These are phyloP conservation scores for Mrakia frigida DNA, from an alignment of 768 basidiomycete species.

Conservation along the genomic window DNA sequence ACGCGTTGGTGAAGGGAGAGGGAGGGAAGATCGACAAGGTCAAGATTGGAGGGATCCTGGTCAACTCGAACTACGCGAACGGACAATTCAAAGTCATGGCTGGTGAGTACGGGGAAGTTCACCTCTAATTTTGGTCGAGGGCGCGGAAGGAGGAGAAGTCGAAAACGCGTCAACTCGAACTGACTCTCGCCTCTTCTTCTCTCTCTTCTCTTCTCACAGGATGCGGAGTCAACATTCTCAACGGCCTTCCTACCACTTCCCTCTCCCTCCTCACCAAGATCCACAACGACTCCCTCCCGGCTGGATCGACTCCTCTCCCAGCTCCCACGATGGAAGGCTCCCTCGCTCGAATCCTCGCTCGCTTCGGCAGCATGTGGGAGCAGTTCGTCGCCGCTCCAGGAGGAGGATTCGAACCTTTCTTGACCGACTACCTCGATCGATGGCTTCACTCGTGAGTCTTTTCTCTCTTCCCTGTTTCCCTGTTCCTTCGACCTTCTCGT, in stretches of 20 bases:
- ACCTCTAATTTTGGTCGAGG: background rate
- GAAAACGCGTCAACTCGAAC: slow-evolving; percentile 13
- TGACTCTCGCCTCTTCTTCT: background rate
- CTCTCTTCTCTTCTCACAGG: slow-evolving; percentile 50
- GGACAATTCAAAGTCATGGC: slow-evolving; percentile 71
- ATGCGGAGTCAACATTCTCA: slow-evolving; percentile 81
- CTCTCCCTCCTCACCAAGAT: slow-evolving; percentile 61
- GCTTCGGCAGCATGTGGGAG: slow-evolving; percentile 75
- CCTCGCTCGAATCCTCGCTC: slow-evolving; percentile 65
- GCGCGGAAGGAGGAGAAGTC: background rate
- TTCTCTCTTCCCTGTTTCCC: background rate
- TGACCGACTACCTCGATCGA: slow-evolving; percentile 65
- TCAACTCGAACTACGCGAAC: slow-evolving; percentile 76
- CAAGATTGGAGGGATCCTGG: slow-evolving; percentile 87
- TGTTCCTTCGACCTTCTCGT: background rate
- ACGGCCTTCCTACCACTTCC: slow-evolving; percentile 73
- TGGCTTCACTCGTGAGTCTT: slow-evolving; percentile 91
- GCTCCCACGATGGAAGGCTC: slow-evolving; percentile 66
- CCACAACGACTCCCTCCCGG: slow-evolving; percentile 35
- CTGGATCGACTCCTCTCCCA: slow-evolving; percentile 33
- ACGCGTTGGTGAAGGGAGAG: slow-evolving; percentile 53
- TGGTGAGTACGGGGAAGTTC: slow-evolving; percentile 52
- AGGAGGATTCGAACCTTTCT: slow-evolving; percentile 75
- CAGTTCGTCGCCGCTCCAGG: slow-evolving; percentile 55
- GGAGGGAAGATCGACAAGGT: slow-evolving; percentile 51